A percentile compares a stretch with the other conserved stretches of the same genome.
phyloP scores from a whole-genome alignment of 805 yeast genomes.

The Kazachstania martiniae region DNA sequence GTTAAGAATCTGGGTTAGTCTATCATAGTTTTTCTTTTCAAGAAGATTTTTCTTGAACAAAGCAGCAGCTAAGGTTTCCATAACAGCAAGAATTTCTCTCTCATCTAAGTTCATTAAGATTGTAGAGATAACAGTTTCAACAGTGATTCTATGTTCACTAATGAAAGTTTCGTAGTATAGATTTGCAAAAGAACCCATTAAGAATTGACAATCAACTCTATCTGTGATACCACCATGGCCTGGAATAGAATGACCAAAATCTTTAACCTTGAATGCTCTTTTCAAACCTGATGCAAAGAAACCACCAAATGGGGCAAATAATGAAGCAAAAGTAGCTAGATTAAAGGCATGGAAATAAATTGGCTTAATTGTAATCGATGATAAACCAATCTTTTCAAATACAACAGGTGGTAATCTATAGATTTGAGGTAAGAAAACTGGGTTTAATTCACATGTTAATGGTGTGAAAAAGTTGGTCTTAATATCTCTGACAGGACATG shows the following conservation, averaged over 20 bases:
- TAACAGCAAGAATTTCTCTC: constrained; percentile 53
- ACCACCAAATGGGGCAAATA: constrained; percentile 97
- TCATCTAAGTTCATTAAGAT: constrained; percentile 60
- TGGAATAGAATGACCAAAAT: constrained; percentile 96
- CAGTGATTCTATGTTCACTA: constrained; percentile 57
- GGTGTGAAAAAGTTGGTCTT: constrained; percentile 50
- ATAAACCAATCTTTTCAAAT: constrained; percentile 37
- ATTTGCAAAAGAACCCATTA: constrained; percentile 94
- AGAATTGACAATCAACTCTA: constrained; percentile 93
- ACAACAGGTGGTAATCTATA: constrained; percentile 65
- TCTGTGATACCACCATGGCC: constrained; percentile 99
- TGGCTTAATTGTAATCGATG: constrained; percentile 61
- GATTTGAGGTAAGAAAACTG: constrained; percentile 76
- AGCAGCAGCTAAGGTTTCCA: constrained; percentile 37
- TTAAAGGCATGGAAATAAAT: constrained; percentile 81
- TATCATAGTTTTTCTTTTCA: constrained; percentile 26
- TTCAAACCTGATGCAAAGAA: constrained; percentile 96
- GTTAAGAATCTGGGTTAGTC: not conserved
- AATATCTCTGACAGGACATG: constrained; percentile 74
- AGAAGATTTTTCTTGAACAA: constrained; percentile 32
- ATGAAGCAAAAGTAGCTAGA: constrained; percentile 87
- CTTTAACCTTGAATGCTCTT: constrained; percentile 92
- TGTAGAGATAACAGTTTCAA: constrained; percentile 65
- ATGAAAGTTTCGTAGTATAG: constrained; percentile 89
- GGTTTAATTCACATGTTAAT: constrained; percentile 71